Conservation (phyloP, 2,329 filamentous ascomycete species). For the Thielaviopsis euricoi region DNA sequence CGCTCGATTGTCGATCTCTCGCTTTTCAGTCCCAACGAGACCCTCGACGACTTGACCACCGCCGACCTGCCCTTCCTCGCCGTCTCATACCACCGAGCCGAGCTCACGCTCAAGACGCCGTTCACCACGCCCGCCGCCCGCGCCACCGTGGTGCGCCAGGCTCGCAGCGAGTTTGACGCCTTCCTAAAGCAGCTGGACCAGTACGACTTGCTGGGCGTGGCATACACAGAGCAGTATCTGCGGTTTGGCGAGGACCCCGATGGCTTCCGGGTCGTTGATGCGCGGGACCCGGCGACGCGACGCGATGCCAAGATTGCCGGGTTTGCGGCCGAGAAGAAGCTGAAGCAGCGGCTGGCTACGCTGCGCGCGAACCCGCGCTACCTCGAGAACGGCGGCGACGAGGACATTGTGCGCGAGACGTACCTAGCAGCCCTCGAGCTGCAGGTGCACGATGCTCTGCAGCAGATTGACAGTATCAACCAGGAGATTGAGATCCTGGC, state of each 20-base stretch:
- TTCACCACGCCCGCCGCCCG: constrained; percentile 38
- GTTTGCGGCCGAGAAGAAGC: constrained; percentile 69
- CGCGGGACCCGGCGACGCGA: constrained; percentile 43
- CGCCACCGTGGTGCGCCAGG: constrained; percentile 41
- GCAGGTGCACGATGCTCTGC: constrained; percentile 64
- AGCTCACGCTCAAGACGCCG: constrained; percentile 55
- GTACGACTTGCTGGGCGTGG: constrained; percentile 53
- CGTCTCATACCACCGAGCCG: constrained; percentile 61
- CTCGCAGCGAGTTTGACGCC: constrained; percentile 56
- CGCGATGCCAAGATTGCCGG: constrained; percentile 73
- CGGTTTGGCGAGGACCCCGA: constrained; percentile 50
- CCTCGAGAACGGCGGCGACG: constrained; percentile 48
- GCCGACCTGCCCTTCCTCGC: constrained; percentile 74
- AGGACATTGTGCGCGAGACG: constrained; percentile 65
- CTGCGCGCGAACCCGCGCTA: constrained; percentile 31
- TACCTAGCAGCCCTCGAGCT: constrained; percentile 62
- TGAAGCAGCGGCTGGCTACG: constrained; percentile 64
- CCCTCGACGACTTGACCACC: constrained; percentile 70
- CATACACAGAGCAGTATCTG: constrained; percentile 54
- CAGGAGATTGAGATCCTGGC: constrained; percentile 73
- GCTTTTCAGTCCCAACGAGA: constrained; percentile 83
- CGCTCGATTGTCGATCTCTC: constrained; percentile 52
- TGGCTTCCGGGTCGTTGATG: constrained; percentile 56
- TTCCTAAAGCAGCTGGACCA: constrained; percentile 64
- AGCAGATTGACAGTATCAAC: constrained; percentile 71